Evolutionary conservation across 164 flowering plant species (phyloP), one percentile per base, ranked within the genome.

Genomic region (Vitis rupestris): DNA sequence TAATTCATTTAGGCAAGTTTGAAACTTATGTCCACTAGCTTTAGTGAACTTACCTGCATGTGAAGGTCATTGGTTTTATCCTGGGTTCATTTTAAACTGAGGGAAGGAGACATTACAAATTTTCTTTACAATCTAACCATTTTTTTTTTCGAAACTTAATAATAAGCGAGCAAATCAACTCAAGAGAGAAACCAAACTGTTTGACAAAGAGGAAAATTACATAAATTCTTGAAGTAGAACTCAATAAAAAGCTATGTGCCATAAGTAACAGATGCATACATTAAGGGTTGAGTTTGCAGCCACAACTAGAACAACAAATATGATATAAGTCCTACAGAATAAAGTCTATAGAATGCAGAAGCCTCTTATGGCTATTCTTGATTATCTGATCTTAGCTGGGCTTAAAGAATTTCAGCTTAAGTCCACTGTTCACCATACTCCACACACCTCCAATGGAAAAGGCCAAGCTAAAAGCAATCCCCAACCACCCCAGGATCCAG

Each of bases 351-450:
- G 56, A 53, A 53, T 53, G 56, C 56, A 53, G 56, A 14, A 10
- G n/a, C 14, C 56, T n/a, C 56, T 53, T 53, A 10, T 53, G 44
- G 44, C 44, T 37, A 6, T 37, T 37, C 44, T 37, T 37, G 44
- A 37, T 37, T 3, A 37, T 37, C 44, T 58, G 61, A 56, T 51
- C 67, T 82, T 58, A 84, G 74, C 51, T 83, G 52, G 96, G 96
- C 80, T 90, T 88, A 57, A 90, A 90, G 70, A 90, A 90, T 65
- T 88, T 88, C 14, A 90, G 80, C 83, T 87, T 87, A 9, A 96
- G 83, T 16, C 99, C 99, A 73, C 67, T 88, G 77, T 82, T 93
- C 3, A 96, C 95, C 82, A 96, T 90, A 70, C 98, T 96, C 97
- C 97, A 96, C 61, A 91, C 73, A 12, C 98, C 98, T 55, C 99